Evolutionary conservation across 2,329 filamentous ascomycete genomes (phyloP).

Genomic region (Chaetomiaceae sp.): DNA sequence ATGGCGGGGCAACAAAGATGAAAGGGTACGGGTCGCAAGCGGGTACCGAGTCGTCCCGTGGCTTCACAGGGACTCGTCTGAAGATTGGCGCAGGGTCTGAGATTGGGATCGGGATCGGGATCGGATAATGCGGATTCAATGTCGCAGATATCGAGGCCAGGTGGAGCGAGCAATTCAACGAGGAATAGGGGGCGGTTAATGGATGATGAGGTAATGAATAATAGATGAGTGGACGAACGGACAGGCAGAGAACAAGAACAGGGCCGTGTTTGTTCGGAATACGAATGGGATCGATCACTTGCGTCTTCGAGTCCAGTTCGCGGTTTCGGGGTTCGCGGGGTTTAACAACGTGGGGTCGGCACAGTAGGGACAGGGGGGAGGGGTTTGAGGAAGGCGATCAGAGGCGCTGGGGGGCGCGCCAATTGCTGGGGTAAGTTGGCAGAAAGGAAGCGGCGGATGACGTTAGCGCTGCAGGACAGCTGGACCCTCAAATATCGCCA

Average conservation of each 20-base stretch:
- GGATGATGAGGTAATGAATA: background rate
- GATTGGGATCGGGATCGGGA: slow-evolving; percentile 18
- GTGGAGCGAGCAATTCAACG: slow-evolving; percentile 10
- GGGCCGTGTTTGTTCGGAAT: too few species aligned
- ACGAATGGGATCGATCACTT: background rate
- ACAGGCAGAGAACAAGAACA: too few species aligned
- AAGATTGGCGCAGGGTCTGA: too few species aligned
- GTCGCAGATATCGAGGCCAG: slow-evolving; percentile 13
- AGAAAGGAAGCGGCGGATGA: slow-evolving; percentile 15
- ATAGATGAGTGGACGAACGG: background rate
- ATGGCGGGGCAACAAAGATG: background rate
- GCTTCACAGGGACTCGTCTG: background rate
- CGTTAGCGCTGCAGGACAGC: slow-evolving; percentile 13
- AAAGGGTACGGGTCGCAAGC: background rate
- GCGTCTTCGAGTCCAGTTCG: background rate
- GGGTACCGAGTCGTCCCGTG: background rate
- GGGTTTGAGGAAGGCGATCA: slow-evolving; percentile 13
- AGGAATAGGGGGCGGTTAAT: background rate
- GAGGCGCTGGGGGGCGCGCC: background rate
- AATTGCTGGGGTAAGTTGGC: background rate
- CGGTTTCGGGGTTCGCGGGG: slow-evolving; percentile 15
- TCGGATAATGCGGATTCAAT: slow-evolving; percentile 8
- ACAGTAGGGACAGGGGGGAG: slow-evolving; percentile 4
- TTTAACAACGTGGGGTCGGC: slow-evolving; percentile 14
- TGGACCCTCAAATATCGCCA: slow-evolving; percentile 12